phyloP scores from a whole-genome alignment of 805 yeast genomes.

The Candida verbasci region DNA sequence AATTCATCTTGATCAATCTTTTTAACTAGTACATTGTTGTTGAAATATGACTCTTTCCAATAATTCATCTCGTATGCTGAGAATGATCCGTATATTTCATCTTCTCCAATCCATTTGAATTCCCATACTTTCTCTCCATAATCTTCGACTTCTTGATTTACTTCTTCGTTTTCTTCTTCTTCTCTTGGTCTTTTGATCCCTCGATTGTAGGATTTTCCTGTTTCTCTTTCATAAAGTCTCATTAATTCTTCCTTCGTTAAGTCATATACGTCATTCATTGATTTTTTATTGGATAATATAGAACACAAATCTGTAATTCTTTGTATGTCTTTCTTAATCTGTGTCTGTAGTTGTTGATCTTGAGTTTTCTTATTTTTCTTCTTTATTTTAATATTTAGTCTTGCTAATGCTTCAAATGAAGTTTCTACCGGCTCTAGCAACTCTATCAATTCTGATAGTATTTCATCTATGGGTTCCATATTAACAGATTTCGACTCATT shows the following conservation, averaged over 20 bases:
- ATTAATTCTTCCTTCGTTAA: constrained; percentile 52
- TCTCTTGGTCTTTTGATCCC: constrained; percentile 16
- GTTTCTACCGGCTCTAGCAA: constrained; percentile 57
- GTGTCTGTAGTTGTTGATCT: constrained; percentile 3
- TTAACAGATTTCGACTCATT: constrained; percentile 12
- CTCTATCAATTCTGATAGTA: constrained; percentile 30
- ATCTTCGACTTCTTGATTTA: constrained; percentile 15
- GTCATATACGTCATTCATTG: constrained; percentile 46
- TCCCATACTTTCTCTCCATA: constrained; percentile 36
- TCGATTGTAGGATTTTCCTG: constrained; percentile 19
- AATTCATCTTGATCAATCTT: constrained; percentile 22
- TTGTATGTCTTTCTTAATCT: constrained; percentile 20
- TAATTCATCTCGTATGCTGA: constrained; percentile 51
- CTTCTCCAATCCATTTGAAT: constrained; percentile 34
- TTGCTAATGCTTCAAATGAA: constrained; percentile 50
- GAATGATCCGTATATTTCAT: constrained; percentile 45
- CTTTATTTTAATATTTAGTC: constrained; percentile 25
- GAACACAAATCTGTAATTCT: constrained; percentile 48
- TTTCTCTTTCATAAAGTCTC: constrained; percentile 22
- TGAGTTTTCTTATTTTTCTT: constrained; percentile 15
- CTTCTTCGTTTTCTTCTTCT: constrained; percentile 16
- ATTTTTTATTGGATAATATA: constrained; percentile 36
- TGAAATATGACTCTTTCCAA: constrained; percentile 51
- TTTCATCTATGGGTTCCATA: constrained; percentile 8
- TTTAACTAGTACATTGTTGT: constrained; percentile 41